Conservation (phyloP, 257 asterid species). For the Solanum okadae region DNA sequence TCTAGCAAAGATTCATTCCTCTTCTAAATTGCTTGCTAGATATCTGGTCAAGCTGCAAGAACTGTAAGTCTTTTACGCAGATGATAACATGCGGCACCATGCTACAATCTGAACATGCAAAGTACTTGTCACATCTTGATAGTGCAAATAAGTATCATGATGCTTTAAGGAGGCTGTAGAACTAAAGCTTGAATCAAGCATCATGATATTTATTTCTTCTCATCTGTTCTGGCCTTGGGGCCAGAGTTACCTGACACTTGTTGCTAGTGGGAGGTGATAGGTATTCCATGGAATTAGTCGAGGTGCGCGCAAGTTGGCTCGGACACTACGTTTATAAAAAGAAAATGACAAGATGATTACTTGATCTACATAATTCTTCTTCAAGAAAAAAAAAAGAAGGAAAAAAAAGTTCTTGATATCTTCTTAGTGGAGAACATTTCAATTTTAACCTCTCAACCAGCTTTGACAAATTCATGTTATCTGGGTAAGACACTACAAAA, state of each 20-base stretch:
- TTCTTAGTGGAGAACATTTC: neutral
- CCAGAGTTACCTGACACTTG: accelerated
- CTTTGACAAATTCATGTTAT: neutral
- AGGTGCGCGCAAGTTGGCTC: neutral
- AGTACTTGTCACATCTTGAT: neutral
- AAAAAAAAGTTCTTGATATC: neutral
- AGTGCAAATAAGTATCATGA: neutral
- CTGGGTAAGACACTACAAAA: neutral
- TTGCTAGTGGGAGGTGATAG: neutral
- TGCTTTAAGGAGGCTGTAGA: neutral
- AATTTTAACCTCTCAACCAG: neutral
- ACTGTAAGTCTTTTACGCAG: neutral
- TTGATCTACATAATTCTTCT: neutral
- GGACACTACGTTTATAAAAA: neutral
- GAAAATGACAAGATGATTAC: neutral
- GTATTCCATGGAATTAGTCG: neutral
- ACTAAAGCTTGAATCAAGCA: neutral
- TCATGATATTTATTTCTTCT: neutral
- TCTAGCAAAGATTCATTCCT: neutral
- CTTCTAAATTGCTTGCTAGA: neutral
- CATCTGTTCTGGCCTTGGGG: neutral
- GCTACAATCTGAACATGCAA: neutral
- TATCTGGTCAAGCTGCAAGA: neutral
- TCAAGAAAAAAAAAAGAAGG: neutral
- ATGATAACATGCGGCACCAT: neutral